Base-by-base conservation (phyloP, 495 filamentous ascomycete genomes). In the Aspergillus asperescens region DNA sequence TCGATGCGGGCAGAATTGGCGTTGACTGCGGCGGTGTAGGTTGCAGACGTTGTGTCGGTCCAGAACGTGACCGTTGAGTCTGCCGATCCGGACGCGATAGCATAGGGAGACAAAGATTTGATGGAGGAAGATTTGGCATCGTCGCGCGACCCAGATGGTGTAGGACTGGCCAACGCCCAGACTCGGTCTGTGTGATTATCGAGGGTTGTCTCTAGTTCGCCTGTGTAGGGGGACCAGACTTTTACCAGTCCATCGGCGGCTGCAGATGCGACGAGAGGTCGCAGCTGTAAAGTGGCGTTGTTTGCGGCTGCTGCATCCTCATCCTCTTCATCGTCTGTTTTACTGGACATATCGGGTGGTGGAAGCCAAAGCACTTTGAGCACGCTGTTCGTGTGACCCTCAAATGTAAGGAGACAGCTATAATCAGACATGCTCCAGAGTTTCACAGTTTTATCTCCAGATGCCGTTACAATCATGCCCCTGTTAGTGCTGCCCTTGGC, bases 171-270 rank as follows among this genome's bases (percentile, higher is more conserved):
- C 0, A 95, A 76, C 2, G 89, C 88, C 88, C 89, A 93, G 24
- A 97, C 90, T 42, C 94, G 81, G 65, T 97, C 93, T 54, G 85
- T 85, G 69, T 99, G 93, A 69, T 96, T 96, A 68, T 99, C 94
- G 10, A 99, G 76, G 4, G 93, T 97, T 51, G 84, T 82, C 39
- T 87, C 86, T 4, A 81, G 77, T 67, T 97, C 93, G n/a, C 90
- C 89, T 8, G 67, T 77, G 52, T 75, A 71, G 7, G 86, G 83
- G 53, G 93, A 87, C 93, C 93, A 99, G 44, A 97, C 77, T 68
- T 97, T 99, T 40, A 99, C 89, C 5, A 99, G 75, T n/a, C 90
- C 90, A 69, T 99, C 93, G 38, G 90, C 92, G 27, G 88, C 94
- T 6, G 94, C 90, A 52, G 84, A 89, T 8, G 88, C 94, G 27